Evolutionary conservation across 139 green algal genomes (phyloP).

Genomic region (Raphidocelis subcapitata): DNA sequence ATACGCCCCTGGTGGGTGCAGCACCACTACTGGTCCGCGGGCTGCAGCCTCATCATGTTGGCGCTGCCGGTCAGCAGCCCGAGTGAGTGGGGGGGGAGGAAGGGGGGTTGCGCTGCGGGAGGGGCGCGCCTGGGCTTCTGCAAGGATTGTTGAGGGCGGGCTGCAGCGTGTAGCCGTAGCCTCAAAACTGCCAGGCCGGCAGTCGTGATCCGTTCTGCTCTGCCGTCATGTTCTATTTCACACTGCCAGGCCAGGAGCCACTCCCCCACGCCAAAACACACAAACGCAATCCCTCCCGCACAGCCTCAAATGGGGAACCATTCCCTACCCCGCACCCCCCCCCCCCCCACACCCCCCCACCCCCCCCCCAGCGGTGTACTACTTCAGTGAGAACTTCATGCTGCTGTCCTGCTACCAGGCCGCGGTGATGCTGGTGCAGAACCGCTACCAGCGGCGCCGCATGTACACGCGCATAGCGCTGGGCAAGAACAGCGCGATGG

Average conservation of each 20-base stretch:
- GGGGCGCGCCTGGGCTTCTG: background rate
- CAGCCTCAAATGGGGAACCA: too few species aligned
- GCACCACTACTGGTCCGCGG: slow-evolving; percentile 91
- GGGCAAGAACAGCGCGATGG: slow-evolving; percentile 86
- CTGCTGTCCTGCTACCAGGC: slow-evolving; percentile 51
- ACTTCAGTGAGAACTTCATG: slow-evolving; percentile 58
- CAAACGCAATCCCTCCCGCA: background rate
- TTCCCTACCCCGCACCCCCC: too few species aligned
- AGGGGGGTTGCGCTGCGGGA: background rate
- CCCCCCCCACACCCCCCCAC: too few species aligned
- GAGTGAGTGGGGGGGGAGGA: slow-evolving; percentile 15
- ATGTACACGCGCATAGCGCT: slow-evolving; percentile 97
- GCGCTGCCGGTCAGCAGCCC: slow-evolving; percentile 86
- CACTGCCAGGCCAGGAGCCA: too few species aligned
- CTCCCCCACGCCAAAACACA: background rate
- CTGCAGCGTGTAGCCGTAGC: too few species aligned
- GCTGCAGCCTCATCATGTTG: slow-evolving; percentile 77
- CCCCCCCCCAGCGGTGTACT: slow-evolving; percentile 50
- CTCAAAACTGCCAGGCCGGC: too few species aligned
- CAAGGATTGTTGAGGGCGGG: too few species aligned
- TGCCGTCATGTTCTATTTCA: too few species aligned
- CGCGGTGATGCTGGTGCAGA: slow-evolving; percentile 59
- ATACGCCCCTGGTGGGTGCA: slow-evolving; percentile 95
- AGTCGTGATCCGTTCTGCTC: too few species aligned
- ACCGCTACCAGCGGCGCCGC: slow-evolving; percentile 84